Conservation (phyloP, 2,329 filamentous ascomycete species). For the Stromatinia cepivora region DNA sequence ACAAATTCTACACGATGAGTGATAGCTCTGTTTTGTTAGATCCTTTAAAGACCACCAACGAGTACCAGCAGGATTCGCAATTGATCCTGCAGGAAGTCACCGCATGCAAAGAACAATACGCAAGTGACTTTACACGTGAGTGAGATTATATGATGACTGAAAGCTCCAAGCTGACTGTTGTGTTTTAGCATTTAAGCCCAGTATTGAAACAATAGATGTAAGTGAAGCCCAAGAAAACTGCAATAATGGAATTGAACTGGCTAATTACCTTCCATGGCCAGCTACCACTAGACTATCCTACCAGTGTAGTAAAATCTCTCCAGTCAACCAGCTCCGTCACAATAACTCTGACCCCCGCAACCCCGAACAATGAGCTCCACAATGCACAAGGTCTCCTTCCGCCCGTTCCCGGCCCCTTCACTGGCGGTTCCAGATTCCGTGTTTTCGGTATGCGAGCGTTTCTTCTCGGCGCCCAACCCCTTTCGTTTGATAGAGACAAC, state of each 20-base stretch:
- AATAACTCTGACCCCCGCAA: not conserved
- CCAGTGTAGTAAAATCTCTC: not conserved
- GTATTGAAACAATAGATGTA: not conserved
- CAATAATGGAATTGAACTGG: not conserved
- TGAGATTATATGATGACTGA: not conserved
- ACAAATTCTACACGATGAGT: slow-evolving; percentile 1
- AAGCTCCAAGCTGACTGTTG: not conserved
- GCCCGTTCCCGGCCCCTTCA: not conserved
- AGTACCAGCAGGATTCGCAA: not conserved
- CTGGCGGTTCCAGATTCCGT: not conserved
- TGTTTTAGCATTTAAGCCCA: not conserved
- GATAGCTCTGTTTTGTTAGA: not conserved
- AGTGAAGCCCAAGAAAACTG: not conserved
- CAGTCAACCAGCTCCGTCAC: not conserved
- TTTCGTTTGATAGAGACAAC: not conserved
- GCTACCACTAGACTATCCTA: not conserved
- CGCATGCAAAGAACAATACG: not conserved
- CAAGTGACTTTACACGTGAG: slow-evolving; percentile 10
- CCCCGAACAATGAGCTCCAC: not conserved
- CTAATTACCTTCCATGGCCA: not conserved
- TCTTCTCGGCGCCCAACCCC: not conserved
- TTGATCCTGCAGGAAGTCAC: slow-evolving; percentile 2
- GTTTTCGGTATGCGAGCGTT: not conserved
- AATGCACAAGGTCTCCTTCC: not conserved
- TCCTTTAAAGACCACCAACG: not conserved